Percentiles rank a stretch among this genome's conserved stretches.
Evolutionary conservation across 1,284 basidiomycete species (phyloP).

Genomic region (Xerocomus nothofagi): DNA sequence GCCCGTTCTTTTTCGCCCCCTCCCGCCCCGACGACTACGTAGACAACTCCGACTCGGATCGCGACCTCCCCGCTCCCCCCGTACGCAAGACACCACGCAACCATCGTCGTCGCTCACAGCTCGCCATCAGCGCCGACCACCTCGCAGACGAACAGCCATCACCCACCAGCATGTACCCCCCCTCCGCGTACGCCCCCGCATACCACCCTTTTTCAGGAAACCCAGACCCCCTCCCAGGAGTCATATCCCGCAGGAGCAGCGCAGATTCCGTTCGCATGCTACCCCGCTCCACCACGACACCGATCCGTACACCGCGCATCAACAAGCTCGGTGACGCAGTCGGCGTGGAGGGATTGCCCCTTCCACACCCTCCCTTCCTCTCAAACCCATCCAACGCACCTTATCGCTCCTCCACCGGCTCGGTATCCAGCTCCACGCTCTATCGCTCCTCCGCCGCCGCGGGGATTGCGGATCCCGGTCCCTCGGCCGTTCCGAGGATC

Average conservation of each 20-base stretch:
- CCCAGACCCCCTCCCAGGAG: conserved; percentile 53
- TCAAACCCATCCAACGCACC: conserved; percentile 37
- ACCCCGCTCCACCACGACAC: conserved; percentile 16
- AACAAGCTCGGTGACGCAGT: conserved; percentile 25
- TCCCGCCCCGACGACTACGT: conserved; percentile 25
- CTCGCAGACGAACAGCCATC: conserved; percentile 15
- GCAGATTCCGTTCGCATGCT: conserved; percentile 37
- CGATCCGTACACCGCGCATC: conserved; percentile 10
- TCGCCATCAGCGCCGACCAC: conserved; percentile 20
- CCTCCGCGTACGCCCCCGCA: conserved; percentile 50
- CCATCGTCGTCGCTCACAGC: conserved; percentile 32
- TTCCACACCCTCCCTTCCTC: conserved; percentile 58
- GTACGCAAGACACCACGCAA: conserved; percentile 20
- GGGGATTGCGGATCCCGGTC: conserved; percentile 11
- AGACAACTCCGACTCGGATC: conserved; percentile 30
- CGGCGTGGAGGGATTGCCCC: conserved; percentile 30
- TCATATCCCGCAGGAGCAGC: conserved; percentile 34
- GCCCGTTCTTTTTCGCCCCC: conserved; percentile 29
- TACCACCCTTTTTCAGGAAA: conserved; percentile 64
- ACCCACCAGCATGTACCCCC: conserved; percentile 34
- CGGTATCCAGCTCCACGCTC: conserved; percentile 24
- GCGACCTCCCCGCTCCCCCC: conserved; percentile 13
- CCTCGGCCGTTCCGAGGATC: conserved; percentile 29
- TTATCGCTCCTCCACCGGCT: conserved; percentile 36
- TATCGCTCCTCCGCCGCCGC: conserved; percentile 33